Percentiles rank a stretch among this genome's conserved stretches.
These are phyloP conservation scores for Maudiozyma barnettii DNA, from an alignment of 805 yeast genomes.

Conservation along the genomic window DNA sequence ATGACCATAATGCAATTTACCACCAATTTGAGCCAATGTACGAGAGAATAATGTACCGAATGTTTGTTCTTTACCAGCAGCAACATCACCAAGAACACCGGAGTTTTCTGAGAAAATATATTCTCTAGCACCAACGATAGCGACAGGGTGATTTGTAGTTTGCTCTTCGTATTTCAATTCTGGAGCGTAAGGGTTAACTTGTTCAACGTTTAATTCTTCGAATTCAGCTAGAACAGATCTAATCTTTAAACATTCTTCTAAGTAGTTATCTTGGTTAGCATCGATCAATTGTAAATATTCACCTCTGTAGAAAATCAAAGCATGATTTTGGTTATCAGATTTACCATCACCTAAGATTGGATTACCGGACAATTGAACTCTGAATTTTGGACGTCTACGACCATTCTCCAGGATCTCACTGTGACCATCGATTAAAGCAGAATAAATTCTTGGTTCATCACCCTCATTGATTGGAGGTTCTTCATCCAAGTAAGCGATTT, in stretches of 20 bases:
- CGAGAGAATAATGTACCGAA: constrained; percentile 80
- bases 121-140: constrained; percentile 81
- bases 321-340: constrained; percentile 79
- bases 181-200: constrained; percentile 75
- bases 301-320: constrained; percentile 72
- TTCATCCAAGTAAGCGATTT: constrained; percentile 90
- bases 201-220: constrained; percentile 68
- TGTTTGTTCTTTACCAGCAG: constrained; percentile 86
- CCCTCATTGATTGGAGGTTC: constrained; percentile 69
- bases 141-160: constrained; percentile 53
- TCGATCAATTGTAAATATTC: constrained; percentile 77
- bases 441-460: constrained; percentile 62
- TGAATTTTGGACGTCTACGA: constrained; percentile 65
- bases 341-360: constrained; percentile 86
- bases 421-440: constrained; percentile 74
- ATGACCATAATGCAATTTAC: constrained; percentile 81
- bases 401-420: constrained; percentile 66
- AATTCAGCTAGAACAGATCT: constrained; percentile 76
- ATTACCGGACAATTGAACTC: constrained; percentile 72
- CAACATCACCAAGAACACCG: constrained; percentile 80
- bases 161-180: constrained; percentile 50
- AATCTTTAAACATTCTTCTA: constrained; percentile 77
- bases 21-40: constrained; percentile 77
- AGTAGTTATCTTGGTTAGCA: constrained; percentile 79
- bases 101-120: constrained; percentile 80